Conservation (phyloP, 805 yeast species). For the Suhomyces pyralidae region DNA sequence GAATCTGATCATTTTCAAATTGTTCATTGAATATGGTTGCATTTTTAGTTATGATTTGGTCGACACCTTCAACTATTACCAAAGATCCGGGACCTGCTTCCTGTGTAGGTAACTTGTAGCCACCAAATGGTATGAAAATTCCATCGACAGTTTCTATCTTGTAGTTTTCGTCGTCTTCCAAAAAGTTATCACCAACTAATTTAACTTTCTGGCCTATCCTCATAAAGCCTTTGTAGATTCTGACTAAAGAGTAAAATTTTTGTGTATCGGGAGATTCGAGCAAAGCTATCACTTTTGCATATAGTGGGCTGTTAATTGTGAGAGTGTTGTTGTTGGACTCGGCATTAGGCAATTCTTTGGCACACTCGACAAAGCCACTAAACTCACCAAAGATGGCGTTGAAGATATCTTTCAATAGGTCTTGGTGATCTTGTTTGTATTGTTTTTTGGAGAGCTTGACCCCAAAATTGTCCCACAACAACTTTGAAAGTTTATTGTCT, state of each 20-base stretch:
- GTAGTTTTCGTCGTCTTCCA: constrained; percentile 52
- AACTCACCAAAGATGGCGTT: constrained; percentile 49
- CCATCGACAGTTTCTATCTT: constrained; percentile 40
- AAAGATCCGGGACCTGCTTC: constrained; percentile 63
- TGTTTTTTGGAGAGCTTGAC: constrained; percentile 39
- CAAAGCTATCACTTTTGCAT: constrained; percentile 46
- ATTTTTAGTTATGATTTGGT: constrained; percentile 51
- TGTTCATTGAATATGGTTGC: constrained; percentile 50
- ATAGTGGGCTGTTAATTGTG: neutral
- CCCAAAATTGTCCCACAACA: constrained; percentile 50
- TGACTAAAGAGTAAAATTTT: constrained; percentile 54
- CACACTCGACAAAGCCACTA: constrained; percentile 52
- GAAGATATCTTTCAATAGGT: constrained; percentile 55
- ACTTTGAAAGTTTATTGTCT: constrained; percentile 31
- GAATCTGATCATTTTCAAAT: constrained; percentile 21
- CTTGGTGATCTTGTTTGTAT: constrained; percentile 54
- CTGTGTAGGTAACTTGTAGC: constrained; percentile 58
- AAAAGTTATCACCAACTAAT: constrained; percentile 55
- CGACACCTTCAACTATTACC: constrained; percentile 65
- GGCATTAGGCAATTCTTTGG: constrained; percentile 17
- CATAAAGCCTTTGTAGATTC: constrained; percentile 62
- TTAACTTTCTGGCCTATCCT: constrained; percentile 44
- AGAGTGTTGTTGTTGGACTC: constrained; percentile 18
- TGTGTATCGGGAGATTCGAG: constrained; percentile 53
- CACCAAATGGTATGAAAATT: constrained; percentile 60